Evolutionary conservation across 805 yeast genomes (phyloP), one percentile per base, ranked within the genome.

Genomic region (Middelhovenomyces tepae): DNA sequence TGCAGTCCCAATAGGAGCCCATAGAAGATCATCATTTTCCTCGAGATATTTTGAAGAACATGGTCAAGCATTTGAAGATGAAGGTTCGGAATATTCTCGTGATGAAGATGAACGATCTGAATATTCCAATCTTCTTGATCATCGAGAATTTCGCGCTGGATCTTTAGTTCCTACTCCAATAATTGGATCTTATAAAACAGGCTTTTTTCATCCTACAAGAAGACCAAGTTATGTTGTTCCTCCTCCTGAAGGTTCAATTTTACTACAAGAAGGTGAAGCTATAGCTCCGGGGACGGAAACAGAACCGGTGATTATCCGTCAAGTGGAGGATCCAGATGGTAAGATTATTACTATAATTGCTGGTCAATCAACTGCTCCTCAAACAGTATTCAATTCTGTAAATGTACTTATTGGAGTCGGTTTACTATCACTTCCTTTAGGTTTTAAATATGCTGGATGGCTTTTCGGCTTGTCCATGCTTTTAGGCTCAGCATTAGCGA

Each of bases 281-380:
- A 28, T 36, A 9, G 36, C 50, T 5, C 43, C 46, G 19, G 56
- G 50, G n/a, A 56, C 59, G 5, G 67, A 64, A 31, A 49, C 74
- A 1, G 68, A 72, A 18, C 74, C 75, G 7, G 51, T 78, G 34
- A 65, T 70, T 31, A 53, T 78, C 37, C 72, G 71, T 13, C 72
- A 71, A 48, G 71, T 82, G 15, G 91, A 82, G 50, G 79, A 76
- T 36, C 59, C 66, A 35, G 76, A 26, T 16, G 29, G 29, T 15
- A 26, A 26, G 37, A 61, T 76, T 3, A 69, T 79, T 26, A 78
- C 87, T 2, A 74, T 81, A 39, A 60, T 79, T 31, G 81, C 79
- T 2, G 94, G 94, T 25, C 85, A 80, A 53, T 81, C 94, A 3
- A 78, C 84, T 0, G 78, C 75, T 7, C 77, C 79, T 1, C 84